Evolutionary conservation across 805 yeast species (phyloP), one percentile per base, ranked within the genome.

Genomic region (Ogataea siamensis): DNA sequence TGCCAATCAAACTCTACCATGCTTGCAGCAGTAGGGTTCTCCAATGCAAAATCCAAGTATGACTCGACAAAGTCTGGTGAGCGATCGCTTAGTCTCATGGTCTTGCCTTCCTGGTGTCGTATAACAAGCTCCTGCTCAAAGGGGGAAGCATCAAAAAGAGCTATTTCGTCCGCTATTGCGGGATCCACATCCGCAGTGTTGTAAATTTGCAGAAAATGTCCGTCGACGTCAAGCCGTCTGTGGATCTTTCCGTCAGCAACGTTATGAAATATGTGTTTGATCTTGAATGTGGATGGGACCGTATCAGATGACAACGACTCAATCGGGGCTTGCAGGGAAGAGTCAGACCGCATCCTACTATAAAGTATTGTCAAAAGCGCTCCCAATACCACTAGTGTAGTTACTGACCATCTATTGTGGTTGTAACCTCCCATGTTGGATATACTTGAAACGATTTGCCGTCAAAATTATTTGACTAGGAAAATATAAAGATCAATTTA

Each of bases 61-160:
- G 82, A 70, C 53, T 83, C 88, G 40, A 86, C 64, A 53, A 73
- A 76, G 29, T 75, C 78, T 0, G 89, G 89, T 30, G 67, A 59
- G 13, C 83, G 58, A 25, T 71, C 59, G 2, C 50, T 51, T 47
- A 79, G 45, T 35, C 85, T 61, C 12, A 59, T 49, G 10, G 52
- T 39, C 17, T 46, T 20, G 4, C 50, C 38, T 1, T 28, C n/a
- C 11, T 40, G 12, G 1, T 50, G 39, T n/a, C 41, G 50, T 5
- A 58, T 17, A 1, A 24, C 23, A 24, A 52, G 52, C 20, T 49
- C 45, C 22, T 43, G 38, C 11, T 40, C 45, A 44, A 55, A 57
- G 6, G 58, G 60, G 6, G 41, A 34, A 17, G 36, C 26, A 12
- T 28, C 20, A 32, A 38, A 38, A 10, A 38, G 27, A 12, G 32